phyloP scores from a whole-genome alignment of 2,329 filamentous ascomycete genomes.

The Apiospora sp. region DNA sequence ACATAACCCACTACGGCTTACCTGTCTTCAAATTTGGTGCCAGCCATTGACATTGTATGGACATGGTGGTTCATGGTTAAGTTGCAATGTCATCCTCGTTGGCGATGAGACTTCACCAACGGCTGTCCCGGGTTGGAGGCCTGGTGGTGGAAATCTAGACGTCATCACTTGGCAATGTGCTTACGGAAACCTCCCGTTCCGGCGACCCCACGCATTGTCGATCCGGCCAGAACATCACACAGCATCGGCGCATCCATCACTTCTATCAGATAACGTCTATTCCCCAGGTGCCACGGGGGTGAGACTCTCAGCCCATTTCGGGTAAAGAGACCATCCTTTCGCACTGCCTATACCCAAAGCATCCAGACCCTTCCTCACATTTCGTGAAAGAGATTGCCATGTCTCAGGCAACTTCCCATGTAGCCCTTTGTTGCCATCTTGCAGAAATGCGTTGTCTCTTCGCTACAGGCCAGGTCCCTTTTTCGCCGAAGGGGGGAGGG shows the following conservation, averaged over 20 bases:
- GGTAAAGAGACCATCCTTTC: neutral
- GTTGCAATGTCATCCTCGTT: neutral
- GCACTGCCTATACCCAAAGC: neutral
- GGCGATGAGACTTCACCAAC: neutral
- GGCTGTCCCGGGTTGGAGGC: conserved; percentile 6
- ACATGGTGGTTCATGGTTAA: neutral
- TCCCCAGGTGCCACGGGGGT: neutral
- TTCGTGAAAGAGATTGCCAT: conserved; percentile 7
- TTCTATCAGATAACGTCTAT: neutral
- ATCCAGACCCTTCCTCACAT: neutral
- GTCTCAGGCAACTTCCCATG: neutral
- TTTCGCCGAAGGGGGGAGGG: neutral
- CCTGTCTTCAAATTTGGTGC: neutral
- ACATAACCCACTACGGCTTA: neutral
- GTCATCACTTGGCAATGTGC: conserved; percentile 1
- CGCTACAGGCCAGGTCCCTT: neutral
- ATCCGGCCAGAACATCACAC: conserved; percentile 14
- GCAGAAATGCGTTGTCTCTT: neutral
- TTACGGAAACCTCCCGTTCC: conserved; percentile 16
- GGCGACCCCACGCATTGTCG: conserved; percentile 12
- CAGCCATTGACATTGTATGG: neutral
- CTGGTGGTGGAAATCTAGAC: conserved; percentile 11
- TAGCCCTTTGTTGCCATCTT: neutral
- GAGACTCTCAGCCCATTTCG: neutral
- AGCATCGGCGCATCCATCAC: neutral